Base-by-base conservation (phyloP, 805 yeast genomes). In the Torulaspora microellipsoides region DNA sequence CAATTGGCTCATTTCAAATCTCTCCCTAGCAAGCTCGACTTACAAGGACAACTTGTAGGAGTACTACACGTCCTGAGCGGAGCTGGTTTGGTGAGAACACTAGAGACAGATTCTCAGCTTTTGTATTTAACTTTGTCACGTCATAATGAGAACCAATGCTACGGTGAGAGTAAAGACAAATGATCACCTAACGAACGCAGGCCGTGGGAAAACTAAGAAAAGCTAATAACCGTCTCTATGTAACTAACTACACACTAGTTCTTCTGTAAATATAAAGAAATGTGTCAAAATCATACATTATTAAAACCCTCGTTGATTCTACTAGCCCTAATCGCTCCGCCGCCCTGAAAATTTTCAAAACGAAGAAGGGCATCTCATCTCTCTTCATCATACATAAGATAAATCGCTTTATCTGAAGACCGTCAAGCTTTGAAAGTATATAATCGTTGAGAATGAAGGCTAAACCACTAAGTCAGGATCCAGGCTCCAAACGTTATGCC, bases 41-140 rank as follows among this genome's bases (percentile, higher is more conserved):
- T 91, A 53, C 93, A 86, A 45, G 79, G 85, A 8, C 85, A 90
- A 73, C 76, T 93, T 54, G 83, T 84, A 10, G 95, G 95, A 9
- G 71, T 87, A 43, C 77, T 91, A 59, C 81, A 90, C n/a, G 68
- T 84, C 44, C 72, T 86, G 51, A 86, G 95, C 45, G 98, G 97
- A 59, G 90, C 87, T 35, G 95, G 95, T 9, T 74, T 91, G 60
- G 95, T 85, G 10, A 78, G 77, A 67, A 86, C 96, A 13, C 74
- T 91, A 59, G 83, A 84, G 66, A 62, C 83, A 14, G 71, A 86
- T n/a, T 67, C 85, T 12, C 78, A 79, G 51, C 67, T 70, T 45
- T 75, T 90, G 54, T 86, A 86, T 59, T 69, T 88, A 65, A 85
- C 95, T 8, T 66, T 90, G 65, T 83, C 85, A 47, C 72, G 81